Conservation (phyloP, 352 stramenopile genomes). For the Phytopythium litorale region DNA sequence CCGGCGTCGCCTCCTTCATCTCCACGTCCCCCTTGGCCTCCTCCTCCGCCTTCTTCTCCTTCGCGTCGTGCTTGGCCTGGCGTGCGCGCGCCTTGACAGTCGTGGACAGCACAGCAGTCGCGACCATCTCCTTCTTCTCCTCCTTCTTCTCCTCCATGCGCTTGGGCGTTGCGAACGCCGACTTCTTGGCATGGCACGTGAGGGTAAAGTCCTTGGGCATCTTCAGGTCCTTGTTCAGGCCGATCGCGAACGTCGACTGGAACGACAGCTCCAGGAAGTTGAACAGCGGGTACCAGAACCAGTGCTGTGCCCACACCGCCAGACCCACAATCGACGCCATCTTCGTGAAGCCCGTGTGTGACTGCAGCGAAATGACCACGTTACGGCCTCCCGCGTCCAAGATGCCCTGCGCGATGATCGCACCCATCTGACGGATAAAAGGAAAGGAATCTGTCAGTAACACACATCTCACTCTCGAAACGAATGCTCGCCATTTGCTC, state of each 20-base stretch:
- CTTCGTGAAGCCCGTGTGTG: constrained; percentile 97
- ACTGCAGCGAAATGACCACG: constrained; percentile 95
- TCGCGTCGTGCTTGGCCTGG: constrained; percentile 90
- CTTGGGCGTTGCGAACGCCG: constrained; percentile 97
- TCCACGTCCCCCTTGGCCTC: constrained; percentile 50
- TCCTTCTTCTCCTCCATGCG: constrained; percentile 98
- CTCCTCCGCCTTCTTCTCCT: constrained; percentile 69
- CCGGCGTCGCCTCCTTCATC: constrained; percentile 34
- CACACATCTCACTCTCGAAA: not conserved
- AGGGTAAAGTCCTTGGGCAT: constrained; percentile 95
- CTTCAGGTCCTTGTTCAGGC: constrained; percentile 98
- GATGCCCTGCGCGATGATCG: constrained; percentile 96
- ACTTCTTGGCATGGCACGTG: constrained; percentile 93
- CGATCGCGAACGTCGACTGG: constrained; percentile 95
- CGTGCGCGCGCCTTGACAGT: constrained; percentile 96
- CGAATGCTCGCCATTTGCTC: not conserved
- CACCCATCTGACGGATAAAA: constrained; percentile 81
- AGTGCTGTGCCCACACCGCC: constrained; percentile 97
- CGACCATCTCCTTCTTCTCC: constrained; percentile 98
- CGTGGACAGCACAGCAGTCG: constrained; percentile 96
- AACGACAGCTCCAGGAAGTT: constrained; percentile 97
- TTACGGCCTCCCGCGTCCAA: constrained; percentile 98
- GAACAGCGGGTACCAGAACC: constrained; percentile 99
- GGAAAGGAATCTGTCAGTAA: not conserved
- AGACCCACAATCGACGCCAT: constrained; percentile 96